Evolutionary conservation across 2,329 filamentous ascomycete species (phyloP).

Genomic region (Fusarium equiseti): DNA sequence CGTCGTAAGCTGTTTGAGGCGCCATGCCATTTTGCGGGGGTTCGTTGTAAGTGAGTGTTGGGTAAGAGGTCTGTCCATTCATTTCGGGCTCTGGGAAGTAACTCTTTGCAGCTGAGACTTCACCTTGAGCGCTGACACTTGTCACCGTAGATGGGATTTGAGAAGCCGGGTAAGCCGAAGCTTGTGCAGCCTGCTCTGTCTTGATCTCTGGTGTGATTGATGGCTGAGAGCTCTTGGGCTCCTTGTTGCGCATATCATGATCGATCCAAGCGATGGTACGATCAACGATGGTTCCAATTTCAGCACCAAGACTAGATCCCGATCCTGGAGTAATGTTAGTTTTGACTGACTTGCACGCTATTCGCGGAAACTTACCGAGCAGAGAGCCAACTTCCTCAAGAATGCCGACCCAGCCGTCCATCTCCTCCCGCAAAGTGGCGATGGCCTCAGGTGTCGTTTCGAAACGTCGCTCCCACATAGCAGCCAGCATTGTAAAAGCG

Average conservation of each 20-base stretch:
- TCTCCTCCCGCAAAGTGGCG: constrained; percentile 71
- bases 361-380: constrained; percentile 66
- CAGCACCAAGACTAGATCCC: constrained; percentile 57
- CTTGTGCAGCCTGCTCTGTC: constrained; percentile 50
- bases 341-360: background rate
- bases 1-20: constrained; percentile 42
- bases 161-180: constrained; percentile 41
- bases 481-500: constrained; percentile 78
- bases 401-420: constrained; percentile 76
- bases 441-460: constrained; percentile 70
- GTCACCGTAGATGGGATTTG: constrained; percentile 23
- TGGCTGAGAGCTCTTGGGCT: constrained; percentile 34
- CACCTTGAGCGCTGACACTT: constrained; percentile 29
- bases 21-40: constrained; percentile 43
- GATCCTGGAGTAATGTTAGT: constrained; percentile 54
- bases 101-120: constrained; percentile 44
- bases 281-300: constrained; percentile 63
- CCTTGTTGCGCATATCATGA: constrained; percentile 59
- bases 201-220: constrained; percentile 50
- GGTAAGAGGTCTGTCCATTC: constrained; percentile 48
- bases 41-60: constrained; percentile 49
- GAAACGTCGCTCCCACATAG: constrained; percentile 74
- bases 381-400: constrained; percentile 74
- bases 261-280: constrained; percentile 66
- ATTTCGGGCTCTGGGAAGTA: constrained; percentile 49